These are phyloP conservation scores for Chaetomium sp. DNA, from an alignment of 2,329 filamentous ascomycete species.

Conservation along the genomic window DNA sequence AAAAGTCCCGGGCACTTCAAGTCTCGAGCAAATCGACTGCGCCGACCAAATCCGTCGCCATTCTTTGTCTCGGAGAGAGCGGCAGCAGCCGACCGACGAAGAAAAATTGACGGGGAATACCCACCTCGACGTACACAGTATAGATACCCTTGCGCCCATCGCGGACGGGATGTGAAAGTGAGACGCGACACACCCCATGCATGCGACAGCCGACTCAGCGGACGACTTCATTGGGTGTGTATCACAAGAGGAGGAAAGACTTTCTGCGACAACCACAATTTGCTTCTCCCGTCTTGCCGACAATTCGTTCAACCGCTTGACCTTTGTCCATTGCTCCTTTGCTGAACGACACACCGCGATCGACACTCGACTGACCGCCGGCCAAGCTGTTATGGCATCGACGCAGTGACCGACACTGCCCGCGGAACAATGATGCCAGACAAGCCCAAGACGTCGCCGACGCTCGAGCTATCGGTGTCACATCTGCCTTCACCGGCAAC, in stretches of 20 bases:
- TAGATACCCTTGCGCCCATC: not conserved
- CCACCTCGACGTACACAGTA: not conserved
- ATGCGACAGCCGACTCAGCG: not conserved
- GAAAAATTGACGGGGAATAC: not conserved
- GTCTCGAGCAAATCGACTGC: not conserved
- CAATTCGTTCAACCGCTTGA: not conserved
- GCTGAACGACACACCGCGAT: not conserved
- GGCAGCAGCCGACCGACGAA: not conserved
- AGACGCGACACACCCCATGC: conserved; percentile 5
- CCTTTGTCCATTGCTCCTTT: not conserved
- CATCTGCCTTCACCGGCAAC: conserved; percentile 10
- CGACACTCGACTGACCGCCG: conserved; percentile 7
- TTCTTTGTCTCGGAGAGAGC: not conserved
- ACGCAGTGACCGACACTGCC: conserved; percentile 23
- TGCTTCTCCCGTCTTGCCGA: not conserved
- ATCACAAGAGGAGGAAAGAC: conserved; percentile 4
- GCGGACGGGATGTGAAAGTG: not conserved
- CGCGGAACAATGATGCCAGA: conserved; percentile 40
- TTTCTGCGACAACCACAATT: not conserved
- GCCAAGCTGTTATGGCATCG: conserved; percentile 18
- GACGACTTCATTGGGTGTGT: conserved; percentile 2
- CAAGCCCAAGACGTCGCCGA: conserved; percentile 31
- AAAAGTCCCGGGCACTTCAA: not conserved
- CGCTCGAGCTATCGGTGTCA: conserved; percentile 25
- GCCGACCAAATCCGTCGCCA: not conserved